Evolutionary conservation across 805 yeast species (phyloP).

Genomic region (Teunomyces gatunensis): DNA sequence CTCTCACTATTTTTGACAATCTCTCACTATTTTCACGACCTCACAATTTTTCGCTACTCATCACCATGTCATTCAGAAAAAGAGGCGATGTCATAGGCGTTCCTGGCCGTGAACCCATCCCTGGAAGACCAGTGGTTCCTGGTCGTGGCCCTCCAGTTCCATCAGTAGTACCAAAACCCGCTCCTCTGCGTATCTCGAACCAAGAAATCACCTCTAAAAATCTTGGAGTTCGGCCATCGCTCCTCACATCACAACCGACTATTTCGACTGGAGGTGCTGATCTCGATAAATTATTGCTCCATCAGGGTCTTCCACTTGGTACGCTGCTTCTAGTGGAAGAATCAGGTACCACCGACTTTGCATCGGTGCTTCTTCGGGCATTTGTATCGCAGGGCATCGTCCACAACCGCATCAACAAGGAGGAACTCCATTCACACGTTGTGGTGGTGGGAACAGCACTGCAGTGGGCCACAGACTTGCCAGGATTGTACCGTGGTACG

Average conservation of each 20-base stretch:
- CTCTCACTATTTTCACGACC: not conserved
- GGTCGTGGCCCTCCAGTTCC: constrained; percentile 1
- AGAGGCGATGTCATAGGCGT: constrained; percentile 38
- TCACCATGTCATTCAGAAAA: constrained; percentile 40
- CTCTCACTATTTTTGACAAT: not conserved
- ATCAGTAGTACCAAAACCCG: not conserved
- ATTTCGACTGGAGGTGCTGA: constrained; percentile 79
- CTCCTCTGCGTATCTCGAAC: not conserved
- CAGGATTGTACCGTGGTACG: constrained; percentile 73
- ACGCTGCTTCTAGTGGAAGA: constrained; percentile 71
- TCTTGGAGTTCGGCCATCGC: constrained; percentile 68
- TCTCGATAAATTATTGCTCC: constrained; percentile 70
- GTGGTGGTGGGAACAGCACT: constrained; percentile 60
- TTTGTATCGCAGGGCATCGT: constrained; percentile 76
- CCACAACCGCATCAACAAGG: constrained; percentile 51
- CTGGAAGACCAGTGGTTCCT: constrained; percentile 4
- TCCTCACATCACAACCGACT: constrained; percentile 68
- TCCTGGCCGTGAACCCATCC: constrained; percentile 3
- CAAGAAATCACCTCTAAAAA: not conserved
- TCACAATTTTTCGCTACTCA: not conserved
- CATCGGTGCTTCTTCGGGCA: constrained; percentile 62
- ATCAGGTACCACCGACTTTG: constrained; percentile 83
- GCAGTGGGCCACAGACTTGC: constrained; percentile 66
- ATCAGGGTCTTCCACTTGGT: constrained; percentile 85
- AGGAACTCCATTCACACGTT: constrained; percentile 47